Evolutionary conservation across 2,329 filamentous ascomycete genomes (phyloP), one percentile per base, ranked within the genome.

Genomic region (Colletotrichum tofieldiae): DNA sequence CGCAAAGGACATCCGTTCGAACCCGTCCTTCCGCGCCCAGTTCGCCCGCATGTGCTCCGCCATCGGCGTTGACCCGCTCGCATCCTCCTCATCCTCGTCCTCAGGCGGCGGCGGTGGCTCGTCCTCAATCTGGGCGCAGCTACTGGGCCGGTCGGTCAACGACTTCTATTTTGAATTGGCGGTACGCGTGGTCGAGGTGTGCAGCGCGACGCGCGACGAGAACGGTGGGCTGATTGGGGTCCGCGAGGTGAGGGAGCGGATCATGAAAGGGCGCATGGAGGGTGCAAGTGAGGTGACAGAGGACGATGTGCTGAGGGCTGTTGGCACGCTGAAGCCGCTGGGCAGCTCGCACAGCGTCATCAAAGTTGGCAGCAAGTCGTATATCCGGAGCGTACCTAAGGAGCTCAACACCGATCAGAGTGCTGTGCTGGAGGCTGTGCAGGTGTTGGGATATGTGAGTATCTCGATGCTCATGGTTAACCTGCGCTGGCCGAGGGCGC

Each of bases 141-240:
- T 98, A 74, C 88, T 98, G 26, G 96, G 96, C 39, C 91, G 93
- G 72, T 95, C 92, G 77, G 95, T 99, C 76, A 97, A 98, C 80
- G 96, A 99, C 82, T 99, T 99, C 80, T 99, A 98, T 84, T 98
- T 98, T 82, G 96, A 97, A 85, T 90, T 99, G 56, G 96, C 95
- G 1, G 96, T 98, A n/a, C 89, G 94, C 61, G 93, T 98, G 0
- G 96, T 99, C 7, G 96, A 98, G 82, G 91, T 98, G 9, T 99
- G 96, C 80, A 88, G 94, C 7, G 91, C 92, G 64, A 98, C 95
- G 55, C 88, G 96, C 64, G 90, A 90, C 5, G 96, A 98, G 83
- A 99, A 99, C 80, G 96, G 96, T 8, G 96, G 96, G 0, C 86
- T 99, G 77, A 94, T 99, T 65, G 93, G 93, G 14, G 89, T 98